Conservation (phyloP, 495 filamentous ascomycete genomes). For the Recurvomyces mirabilis region DNA sequence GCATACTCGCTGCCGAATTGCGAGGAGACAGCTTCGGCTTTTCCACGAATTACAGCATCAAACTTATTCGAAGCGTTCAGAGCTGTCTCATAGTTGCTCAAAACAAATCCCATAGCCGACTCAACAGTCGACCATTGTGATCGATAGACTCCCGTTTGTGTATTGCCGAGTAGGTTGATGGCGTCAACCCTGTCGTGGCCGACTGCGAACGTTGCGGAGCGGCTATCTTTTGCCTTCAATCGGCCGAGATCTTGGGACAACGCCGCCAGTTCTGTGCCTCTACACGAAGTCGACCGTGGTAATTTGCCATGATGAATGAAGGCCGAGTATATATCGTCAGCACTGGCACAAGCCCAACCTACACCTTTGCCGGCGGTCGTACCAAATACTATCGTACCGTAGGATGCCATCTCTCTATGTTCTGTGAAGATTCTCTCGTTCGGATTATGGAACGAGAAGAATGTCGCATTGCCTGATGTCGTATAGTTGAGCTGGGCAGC, state of each 20-base stretch:
- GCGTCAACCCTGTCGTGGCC: constrained; percentile 43
- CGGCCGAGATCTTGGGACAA: constrained; percentile 1
- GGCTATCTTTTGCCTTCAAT: neutral
- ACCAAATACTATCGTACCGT: constrained; percentile 1
- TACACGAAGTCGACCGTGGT: neutral
- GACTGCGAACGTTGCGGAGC: constrained; percentile 37
- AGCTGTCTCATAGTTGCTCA: constrained; percentile 34
- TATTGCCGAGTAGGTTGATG: constrained; percentile 42
- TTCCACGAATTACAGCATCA: constrained; percentile 37
- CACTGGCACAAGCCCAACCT: neutral
- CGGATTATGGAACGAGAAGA: constrained; percentile 12
- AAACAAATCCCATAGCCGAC: constrained; percentile 4
- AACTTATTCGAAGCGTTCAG: constrained; percentile 31
- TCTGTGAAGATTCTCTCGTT: constrained; percentile 2
- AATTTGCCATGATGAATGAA: constrained; percentile 1
- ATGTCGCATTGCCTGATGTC: neutral
- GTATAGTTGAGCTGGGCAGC: constrained; percentile 5
- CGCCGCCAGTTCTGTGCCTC: neutral
- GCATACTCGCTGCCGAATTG: constrained; percentile 22
- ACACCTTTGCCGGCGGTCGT: neutral
- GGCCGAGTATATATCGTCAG: neutral
- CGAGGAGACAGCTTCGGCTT: constrained; percentile 39
- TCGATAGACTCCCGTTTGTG: constrained; percentile 48
- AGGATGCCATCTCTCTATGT: constrained; percentile 1
- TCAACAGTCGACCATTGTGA: constrained; percentile 6